These are phyloP conservation scores for Aspergillus latus DNA, from an alignment of 2,329 filamentous ascomycete species.

Conservation along the genomic window DNA sequence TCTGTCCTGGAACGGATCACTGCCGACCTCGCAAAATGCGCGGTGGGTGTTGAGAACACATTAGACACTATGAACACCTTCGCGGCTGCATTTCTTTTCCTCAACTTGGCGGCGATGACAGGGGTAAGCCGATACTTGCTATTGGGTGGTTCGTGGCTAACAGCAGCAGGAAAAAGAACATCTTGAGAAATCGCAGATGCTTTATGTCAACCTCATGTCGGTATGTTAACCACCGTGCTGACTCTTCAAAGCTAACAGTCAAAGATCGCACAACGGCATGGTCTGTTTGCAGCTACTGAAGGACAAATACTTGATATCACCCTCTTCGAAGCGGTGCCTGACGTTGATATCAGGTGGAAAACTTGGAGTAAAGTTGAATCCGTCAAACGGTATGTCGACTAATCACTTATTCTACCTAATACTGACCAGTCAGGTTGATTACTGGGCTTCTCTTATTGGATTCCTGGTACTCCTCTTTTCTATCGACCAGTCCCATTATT, in stretches of 20 bases:
- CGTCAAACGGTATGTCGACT: conserved; percentile 42
- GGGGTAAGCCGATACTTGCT: conserved; percentile 31
- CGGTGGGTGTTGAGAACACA: conserved; percentile 41
- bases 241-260: conserved; percentile 7
- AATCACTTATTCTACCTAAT: background rate
- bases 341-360: conserved; percentile 52
- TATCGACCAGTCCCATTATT: conserved; percentile 50
- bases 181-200: conserved; percentile 51
- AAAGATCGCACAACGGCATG: conserved; percentile 50
- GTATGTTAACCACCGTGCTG: conserved; percentile 23
- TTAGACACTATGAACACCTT: conserved; percentile 48
- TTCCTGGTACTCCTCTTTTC: conserved; percentile 51
- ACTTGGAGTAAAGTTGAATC: conserved; percentile 56
- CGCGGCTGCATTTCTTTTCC: conserved; percentile 48
- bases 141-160: background rate
- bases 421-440: conserved; percentile 38
- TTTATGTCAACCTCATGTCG: conserved; percentile 53
- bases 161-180: conserved; percentile 39
- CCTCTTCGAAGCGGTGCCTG: conserved; percentile 45
- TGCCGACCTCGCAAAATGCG: conserved; percentile 45
- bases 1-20: conserved; percentile 42
- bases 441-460: conserved; percentile 48
- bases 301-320: conserved; percentile 42
- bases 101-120: conserved; percentile 52
- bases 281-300: conserved; percentile 52